These are phyloP conservation scores for Candolleomyces efflorescens DNA, from an alignment of 768 basidiomycete species.

Conservation along the genomic window DNA sequence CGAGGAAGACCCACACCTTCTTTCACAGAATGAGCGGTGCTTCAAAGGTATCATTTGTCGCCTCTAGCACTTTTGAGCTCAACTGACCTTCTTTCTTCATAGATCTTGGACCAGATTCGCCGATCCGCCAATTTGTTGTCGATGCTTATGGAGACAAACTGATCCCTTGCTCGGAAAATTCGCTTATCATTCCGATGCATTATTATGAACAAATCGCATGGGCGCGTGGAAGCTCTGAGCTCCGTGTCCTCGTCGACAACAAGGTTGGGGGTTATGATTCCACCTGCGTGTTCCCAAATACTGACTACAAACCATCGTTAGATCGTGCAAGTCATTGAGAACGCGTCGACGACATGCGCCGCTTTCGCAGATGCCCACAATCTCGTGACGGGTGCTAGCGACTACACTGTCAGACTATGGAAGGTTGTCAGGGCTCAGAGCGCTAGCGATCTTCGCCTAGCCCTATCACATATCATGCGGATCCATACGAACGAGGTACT, in stretches of 20 bases:
- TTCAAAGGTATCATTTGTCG: conserved; percentile 44
- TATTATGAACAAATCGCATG: conserved; percentile 72
- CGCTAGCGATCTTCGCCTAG: conserved; percentile 17
- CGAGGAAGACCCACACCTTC: conserved; percentile 75
- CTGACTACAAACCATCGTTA: conserved; percentile 20
- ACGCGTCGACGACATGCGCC: conserved; percentile 67
- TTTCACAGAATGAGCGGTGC: conserved; percentile 52
- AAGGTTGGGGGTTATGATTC: conserved; percentile 35
- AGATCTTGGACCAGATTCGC: conserved; percentile 46
- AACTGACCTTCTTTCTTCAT: neutral
- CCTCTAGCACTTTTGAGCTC: neutral
- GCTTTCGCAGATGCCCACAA: conserved; percentile 70
- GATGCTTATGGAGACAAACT: conserved; percentile 59
- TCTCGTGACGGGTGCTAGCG: conserved; percentile 76
- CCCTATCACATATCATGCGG: conserved; percentile 72
- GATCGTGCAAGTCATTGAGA: conserved; percentile 77
- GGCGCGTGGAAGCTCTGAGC: conserved; percentile 48
- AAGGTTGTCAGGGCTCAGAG: conserved; percentile 40
- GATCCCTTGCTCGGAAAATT: conserved; percentile 56
- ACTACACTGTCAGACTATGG: conserved; percentile 85
- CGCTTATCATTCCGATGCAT: conserved; percentile 52
- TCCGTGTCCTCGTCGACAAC: conserved; percentile 60
- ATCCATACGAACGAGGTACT: conserved; percentile 69
- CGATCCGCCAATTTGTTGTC: conserved; percentile 48
- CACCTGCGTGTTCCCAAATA: neutral